Evolutionary conservation across 345 rosid species (phyloP), one percentile per base, ranked within the genome.

Genomic region (Corchorus capsularis): DNA sequence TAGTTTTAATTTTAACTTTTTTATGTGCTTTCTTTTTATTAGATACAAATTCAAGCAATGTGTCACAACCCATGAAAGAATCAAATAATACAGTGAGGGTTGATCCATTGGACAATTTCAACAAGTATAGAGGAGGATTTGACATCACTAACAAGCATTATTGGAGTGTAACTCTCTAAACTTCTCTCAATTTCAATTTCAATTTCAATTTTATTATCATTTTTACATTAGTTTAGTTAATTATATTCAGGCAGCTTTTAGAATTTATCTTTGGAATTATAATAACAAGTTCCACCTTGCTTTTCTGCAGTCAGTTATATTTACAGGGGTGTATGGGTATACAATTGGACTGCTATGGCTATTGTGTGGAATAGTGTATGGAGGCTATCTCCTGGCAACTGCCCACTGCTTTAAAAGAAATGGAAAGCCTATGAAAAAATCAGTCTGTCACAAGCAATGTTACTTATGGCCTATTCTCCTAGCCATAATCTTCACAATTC

Each of bases 101-200:
- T 22, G 95, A 91, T 68, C 95, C 93, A 8, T 74, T 91, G 0
- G 82, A 87, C 55, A 52, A 59, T 52, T 71, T 89, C 37, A 85
- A 85, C 35, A 85, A 91, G 70, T 89, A 89, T 56, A 87, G 85
- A 79, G 95, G 95, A 74, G 95, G 95, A 22, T 91, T 64, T 75
- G 85, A 91, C 50, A 73, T 73, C 57, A 73, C 68, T 9, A 73
- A 73, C 46, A 20, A 76, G 71, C 91, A 91, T 55, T 91, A 91
- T 43, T 91, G 96, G 93, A 91, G 87, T 81, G 96, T 91, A 89
- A 88, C 71, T 67, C 15, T 77, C 59, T 19, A 39, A 39, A 8
- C 54, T 20, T 62, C 9, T 72, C 49, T n/a, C 41, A 37, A 5
- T 45, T 56, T 19, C 61, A 56, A 19, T 52, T 16, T 52, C 4